Base-by-base conservation (phyloP, 2,329 filamentous ascomycete species). In the Amauroascus niger region DNA sequence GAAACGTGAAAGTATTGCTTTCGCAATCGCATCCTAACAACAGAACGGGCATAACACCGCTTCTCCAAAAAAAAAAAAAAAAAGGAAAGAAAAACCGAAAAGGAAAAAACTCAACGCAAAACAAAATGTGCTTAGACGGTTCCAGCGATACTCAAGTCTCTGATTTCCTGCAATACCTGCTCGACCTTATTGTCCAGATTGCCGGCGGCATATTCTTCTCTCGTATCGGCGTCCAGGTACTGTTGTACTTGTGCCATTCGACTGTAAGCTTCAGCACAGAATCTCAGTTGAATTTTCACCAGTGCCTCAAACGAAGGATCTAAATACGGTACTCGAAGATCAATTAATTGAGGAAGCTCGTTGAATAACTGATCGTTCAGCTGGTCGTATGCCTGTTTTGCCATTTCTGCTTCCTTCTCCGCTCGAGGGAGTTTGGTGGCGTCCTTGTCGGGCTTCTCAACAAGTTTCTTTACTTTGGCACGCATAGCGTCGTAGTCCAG, bases 201-300 rank as follows among this genome's bases (percentile, higher is more conserved):
- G 24, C 93, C 93, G 63, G 89, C 83, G 1, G 93, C 93, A 70
- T 98, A 98, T 72, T 96, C 87, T 60, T 98, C 93, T 69, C 93
- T 80, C 50, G 91, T 97, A 66, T 95, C 89, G 28, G 91, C 86
- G 67, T 97, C 93, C 30, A 98, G 78, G 69, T 96, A 97, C 74
- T 98, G 93, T 74, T 98, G 93, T 54, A 98, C 94, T 75, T 98
- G 94, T 24, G 94, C 93, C 93, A 98, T 98, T 46, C 93, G 80
- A 58, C 84, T 90, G 72, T 98, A 98, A 1, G 93, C 93, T 74
- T 98, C 93, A 6, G 94, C 93, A 65, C 94, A 98, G 76, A 98
- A 98, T 35, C 93, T 80, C 64, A 98, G 72, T 74, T 98, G 93
- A 61, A 98, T 98, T 78, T 98, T 98, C 69, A 98, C 93, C 50